Base-by-base conservation (phyloP, 1,284 basidiomycete species). In the Ustilago bromivora region DNA sequence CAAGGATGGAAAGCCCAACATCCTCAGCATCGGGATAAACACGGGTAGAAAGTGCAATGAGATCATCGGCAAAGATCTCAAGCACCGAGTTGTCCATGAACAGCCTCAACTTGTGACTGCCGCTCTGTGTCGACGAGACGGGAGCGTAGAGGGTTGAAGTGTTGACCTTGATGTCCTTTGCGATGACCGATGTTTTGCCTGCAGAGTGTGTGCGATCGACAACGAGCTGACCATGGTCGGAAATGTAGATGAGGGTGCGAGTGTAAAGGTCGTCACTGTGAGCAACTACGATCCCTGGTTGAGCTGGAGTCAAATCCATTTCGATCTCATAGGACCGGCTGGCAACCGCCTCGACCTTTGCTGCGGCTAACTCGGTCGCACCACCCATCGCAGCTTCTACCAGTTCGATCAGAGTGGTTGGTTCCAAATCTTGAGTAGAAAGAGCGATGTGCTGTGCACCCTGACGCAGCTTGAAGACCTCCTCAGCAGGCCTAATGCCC, bases 61-160 rank as follows among this genome's bases (percentile, higher is more conserved):
- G 61, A 56, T 78, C 80, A 49, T 82, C 70, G 32, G 76, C 76
- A 54, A 79, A 82, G 43, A 82, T 62, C 52, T 82, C 78, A 31
- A 82, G 64, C n/a, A 82, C 80, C 12, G 70, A 74, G 57, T 80
- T 80, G 66, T 82, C 80, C 51, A 80, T 23, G 40, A 80, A 80
- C 51, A 82, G 35, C 28, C 76, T 60, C 38, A 80, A 52, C 17
- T 62, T 61, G 55, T 75, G 64, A 1, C 35, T 58, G 17, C 47
- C 67, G 12, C 34, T 32, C 3, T 31, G 3, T 1, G 57, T 36
- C 6, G 40, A 4, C 3, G 61, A 35, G 32, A 70, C 34, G 7
- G 66, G 61, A 6, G 58, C 73, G 17, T 61, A 56, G 4, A 76
- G 58, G 13, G 58, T 66, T 13, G 32, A 59, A 34, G 73, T 80